Percentiles rank a stretch among this genome's conserved stretches.
Evolutionary conservation across 2,329 filamentous ascomycete species (phyloP).

Genomic region (Grosmannia huntii): DNA sequence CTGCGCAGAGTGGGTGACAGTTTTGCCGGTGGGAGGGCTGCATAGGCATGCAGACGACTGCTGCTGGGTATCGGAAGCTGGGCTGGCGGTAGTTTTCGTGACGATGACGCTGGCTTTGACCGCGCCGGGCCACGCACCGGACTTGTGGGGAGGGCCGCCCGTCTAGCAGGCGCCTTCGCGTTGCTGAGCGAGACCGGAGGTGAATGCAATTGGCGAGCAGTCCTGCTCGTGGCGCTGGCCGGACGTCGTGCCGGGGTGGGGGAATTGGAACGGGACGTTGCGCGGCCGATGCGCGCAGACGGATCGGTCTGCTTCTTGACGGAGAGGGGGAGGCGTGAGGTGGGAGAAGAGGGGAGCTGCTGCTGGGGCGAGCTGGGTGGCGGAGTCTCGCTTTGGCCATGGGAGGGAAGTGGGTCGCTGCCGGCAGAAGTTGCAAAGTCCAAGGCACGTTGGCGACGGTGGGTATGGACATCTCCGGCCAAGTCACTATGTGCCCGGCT

Average conservation of each 20-base stretch:
- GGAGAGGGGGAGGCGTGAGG: conserved; percentile 25
- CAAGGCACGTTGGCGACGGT: background rate
- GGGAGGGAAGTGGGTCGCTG: background rate
- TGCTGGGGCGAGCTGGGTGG: background rate
- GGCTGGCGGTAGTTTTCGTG: conserved; percentile 24
- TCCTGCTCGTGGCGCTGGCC: conserved; percentile 19
- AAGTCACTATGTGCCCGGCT: conserved; percentile 49
- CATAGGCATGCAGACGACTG: conserved; percentile 59
- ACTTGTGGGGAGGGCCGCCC: conserved; percentile 14
- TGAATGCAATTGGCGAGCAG: conserved; percentile 17
- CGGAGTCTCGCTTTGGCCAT: background rate
- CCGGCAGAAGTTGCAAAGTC: background rate
- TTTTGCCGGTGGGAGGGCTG: conserved; percentile 56
- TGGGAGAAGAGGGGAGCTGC: conserved; percentile 15
- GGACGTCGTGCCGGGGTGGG: conserved; percentile 32
- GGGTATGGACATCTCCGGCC: conserved; percentile 12
- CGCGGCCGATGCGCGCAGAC: conserved; percentile 21
- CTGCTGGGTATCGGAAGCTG: conserved; percentile 33
- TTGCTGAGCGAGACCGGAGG: conserved; percentile 21
- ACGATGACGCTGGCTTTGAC: conserved; percentile 26
- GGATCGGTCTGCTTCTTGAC: conserved; percentile 28
- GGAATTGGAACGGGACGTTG: conserved; percentile 43
- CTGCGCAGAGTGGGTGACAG: conserved; percentile 69
- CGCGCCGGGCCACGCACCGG: conserved; percentile 12
- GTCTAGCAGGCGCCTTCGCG: conserved; percentile 27